These are phyloP conservation scores for Mortierella hygrophila DNA, from an alignment of 192 early-diverging fungal species.

Conservation along the genomic window DNA sequence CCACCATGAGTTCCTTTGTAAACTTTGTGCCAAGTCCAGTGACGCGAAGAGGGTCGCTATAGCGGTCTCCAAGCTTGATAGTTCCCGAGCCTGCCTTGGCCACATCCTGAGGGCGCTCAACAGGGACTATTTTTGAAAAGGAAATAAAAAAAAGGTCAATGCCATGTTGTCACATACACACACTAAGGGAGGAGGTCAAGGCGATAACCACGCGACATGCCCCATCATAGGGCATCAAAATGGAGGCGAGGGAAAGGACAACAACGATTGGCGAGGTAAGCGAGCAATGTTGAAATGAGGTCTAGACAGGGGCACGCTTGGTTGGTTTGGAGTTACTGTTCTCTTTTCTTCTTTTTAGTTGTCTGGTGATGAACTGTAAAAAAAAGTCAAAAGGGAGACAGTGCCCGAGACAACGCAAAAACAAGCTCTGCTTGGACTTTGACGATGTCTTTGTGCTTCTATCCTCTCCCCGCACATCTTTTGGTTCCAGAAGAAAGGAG, in stretches of 20 bases:
- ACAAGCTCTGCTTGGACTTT: not conserved
- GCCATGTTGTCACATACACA: not conserved
- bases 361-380: constrained; percentile 1
- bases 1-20: constrained; percentile 71
- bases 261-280: not conserved
- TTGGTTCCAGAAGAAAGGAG: not conserved
- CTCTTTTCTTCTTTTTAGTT: not conserved
- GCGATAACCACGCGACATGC: constrained; percentile 1
- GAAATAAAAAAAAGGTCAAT: constrained; percentile 6
- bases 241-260: not conserved
- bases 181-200: not conserved
- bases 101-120: constrained; percentile 93
- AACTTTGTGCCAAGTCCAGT: constrained; percentile 80
- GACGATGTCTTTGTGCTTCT: not conserved
- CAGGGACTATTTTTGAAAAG: constrained; percentile 76
- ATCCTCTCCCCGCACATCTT: not conserved
- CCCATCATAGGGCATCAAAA: not conserved
- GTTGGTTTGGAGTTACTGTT: not conserved
- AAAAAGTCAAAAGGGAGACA: not conserved
- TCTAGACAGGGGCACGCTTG: not conserved
- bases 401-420: not conserved
- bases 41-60: constrained; percentile 77
- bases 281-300: not conserved
- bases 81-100: constrained; percentile 78
- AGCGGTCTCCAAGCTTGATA: constrained; percentile 75